These are phyloP conservation scores for Galeopsis tetrahit DNA, from an alignment of 257 asterid genomes.

Conservation along the genomic window DNA sequence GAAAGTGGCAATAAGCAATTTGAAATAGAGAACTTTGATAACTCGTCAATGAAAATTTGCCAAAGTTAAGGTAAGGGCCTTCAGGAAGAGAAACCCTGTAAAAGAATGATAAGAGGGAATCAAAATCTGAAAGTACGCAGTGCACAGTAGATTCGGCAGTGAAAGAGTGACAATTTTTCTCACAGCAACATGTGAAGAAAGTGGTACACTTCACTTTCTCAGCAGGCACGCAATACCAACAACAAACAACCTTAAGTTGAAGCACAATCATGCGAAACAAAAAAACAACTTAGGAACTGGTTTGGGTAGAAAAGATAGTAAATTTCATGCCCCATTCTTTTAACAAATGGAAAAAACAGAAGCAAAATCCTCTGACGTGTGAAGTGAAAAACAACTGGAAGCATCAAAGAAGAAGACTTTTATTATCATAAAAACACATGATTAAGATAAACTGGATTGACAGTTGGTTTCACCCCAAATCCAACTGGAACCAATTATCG, in stretches of 20 bases:
- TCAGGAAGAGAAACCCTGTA: slow-evolving; percentile 26
- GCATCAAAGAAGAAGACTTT: slow-evolving; percentile 51
- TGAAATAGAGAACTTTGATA: slow-evolving; percentile 23
- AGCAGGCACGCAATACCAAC: slow-evolving; percentile 35
- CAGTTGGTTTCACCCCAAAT: slow-evolving; percentile 56
- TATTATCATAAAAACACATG: slow-evolving; percentile 36
- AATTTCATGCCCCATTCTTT: slow-evolving; percentile 32
- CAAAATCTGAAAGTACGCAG: slow-evolving; percentile 36
- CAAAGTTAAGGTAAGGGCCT: slow-evolving; percentile 17
- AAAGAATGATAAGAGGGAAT: slow-evolving; percentile 36
- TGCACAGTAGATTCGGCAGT: slow-evolving; percentile 46
- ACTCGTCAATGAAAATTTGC: slow-evolving; percentile 21
- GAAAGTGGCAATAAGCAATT: slow-evolving; percentile 25
- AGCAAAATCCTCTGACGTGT: slow-evolving; percentile 23
- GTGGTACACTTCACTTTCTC: slow-evolving; percentile 12
- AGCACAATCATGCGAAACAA: slow-evolving; percentile 51
- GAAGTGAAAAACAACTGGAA: slow-evolving; percentile 34
- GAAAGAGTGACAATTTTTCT: slow-evolving; percentile 4
- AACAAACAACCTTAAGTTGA: slow-evolving; percentile 37
- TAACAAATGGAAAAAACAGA: slow-evolving; percentile 25
- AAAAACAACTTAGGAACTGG: slow-evolving; percentile 35
- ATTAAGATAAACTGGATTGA: slow-evolving; percentile 37
- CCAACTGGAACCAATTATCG: slow-evolving; percentile 74
- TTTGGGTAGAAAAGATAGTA: slow-evolving; percentile 39
- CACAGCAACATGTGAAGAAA: slow-evolving; percentile 33